Conservation (phyloP, 495 filamentous ascomycete genomes). For the Neurospora sp. region DNA sequence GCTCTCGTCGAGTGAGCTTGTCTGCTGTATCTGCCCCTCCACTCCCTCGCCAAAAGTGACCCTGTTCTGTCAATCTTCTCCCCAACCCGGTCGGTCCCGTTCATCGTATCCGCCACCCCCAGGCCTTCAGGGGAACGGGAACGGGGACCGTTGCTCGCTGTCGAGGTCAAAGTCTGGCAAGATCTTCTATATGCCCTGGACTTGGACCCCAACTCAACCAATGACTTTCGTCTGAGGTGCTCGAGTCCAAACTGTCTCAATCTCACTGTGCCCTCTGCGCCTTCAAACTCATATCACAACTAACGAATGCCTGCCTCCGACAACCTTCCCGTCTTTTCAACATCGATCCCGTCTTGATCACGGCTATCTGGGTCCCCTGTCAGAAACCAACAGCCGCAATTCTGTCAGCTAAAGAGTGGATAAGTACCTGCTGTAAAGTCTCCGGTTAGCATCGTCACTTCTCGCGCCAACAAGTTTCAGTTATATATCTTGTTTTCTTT, state of each 20-base stretch:
- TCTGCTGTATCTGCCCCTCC: not conserved
- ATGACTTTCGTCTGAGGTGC: not conserved
- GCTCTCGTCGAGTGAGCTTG: not conserved
- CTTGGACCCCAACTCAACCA: not conserved
- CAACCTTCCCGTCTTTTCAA: slow-evolving; percentile 8
- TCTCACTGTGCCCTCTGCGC: slow-evolving; percentile 6
- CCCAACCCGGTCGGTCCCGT: not conserved
- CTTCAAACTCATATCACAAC: not conserved
- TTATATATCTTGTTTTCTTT: not conserved
- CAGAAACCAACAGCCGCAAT: not conserved
- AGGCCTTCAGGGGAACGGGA: not conserved
- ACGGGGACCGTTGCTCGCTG: not conserved
- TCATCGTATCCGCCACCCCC: not conserved
- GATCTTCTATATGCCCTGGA: not conserved
- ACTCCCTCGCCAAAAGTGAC: not conserved
- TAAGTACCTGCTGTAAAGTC: not conserved
- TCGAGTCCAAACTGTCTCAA: not conserved
- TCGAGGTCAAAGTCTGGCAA: not conserved
- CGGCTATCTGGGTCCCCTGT: not conserved
- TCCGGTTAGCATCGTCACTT: not conserved
- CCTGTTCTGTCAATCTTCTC: not conserved
- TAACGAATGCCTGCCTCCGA: not conserved
- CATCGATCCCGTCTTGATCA: slow-evolving; percentile 1
- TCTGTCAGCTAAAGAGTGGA: not conserved
- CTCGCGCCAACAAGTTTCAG: slow-evolving; percentile 1